Conservation (phyloP, 306 rosid species). For the Spatholobus suberectus region DNA sequence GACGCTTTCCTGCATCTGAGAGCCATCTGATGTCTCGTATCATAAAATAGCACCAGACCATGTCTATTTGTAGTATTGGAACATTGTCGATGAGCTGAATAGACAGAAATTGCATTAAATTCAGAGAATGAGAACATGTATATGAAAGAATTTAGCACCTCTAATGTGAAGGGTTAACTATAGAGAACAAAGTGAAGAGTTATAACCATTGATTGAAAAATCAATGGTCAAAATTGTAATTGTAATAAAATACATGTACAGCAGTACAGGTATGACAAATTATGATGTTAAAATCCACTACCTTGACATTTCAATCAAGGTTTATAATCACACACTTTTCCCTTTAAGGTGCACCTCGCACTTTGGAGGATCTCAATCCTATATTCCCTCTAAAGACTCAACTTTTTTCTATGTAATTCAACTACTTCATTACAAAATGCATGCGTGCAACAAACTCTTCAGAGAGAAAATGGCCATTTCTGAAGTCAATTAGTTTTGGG, state of each 20-base stretch:
- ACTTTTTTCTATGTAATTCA: background rate
- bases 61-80: conserved; percentile 93
- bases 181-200: background rate
- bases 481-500: background rate
- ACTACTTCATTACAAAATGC: conserved; percentile 23
- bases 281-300: background rate
- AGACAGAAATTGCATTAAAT: conserved; percentile 35
- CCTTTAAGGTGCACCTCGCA: background rate
- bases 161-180: background rate
- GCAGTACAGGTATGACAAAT: background rate
- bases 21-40: conserved; percentile 83
- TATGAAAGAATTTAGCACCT: background rate
- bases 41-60: conserved; percentile 99
- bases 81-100: conserved; percentile 86
- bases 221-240: background rate
- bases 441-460: background rate
- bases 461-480: background rate
- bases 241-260: background rate
- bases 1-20: conserved; percentile 84
- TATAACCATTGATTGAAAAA: background rate
- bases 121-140: background rate
- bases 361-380: background rate
- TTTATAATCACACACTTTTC: background rate
- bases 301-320: background rate
- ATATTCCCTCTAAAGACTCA: background rate